Evolutionary conservation across 768 basidiomycete genomes (phyloP).

Genomic region (Suillus ampliporus): DNA sequence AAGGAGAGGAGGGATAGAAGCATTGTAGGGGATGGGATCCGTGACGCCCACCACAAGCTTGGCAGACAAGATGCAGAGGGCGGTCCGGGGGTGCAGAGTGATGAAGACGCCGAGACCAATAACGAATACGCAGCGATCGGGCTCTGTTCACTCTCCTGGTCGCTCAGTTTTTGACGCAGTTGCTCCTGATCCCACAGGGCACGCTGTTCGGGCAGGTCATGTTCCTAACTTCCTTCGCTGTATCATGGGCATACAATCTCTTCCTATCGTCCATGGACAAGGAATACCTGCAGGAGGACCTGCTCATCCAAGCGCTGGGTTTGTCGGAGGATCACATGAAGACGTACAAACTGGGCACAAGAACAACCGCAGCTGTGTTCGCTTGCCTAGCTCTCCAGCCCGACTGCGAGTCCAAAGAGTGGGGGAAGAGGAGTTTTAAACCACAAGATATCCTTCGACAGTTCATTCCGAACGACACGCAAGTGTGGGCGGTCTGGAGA

Average conservation of each 20-base stretch:
- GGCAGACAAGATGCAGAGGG: slow-evolving; percentile 3
- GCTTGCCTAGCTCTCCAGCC: slow-evolving; percentile 11
- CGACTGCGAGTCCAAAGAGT: not conserved
- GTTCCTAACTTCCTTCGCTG: slow-evolving; percentile 27
- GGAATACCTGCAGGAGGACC: slow-evolving; percentile 6
- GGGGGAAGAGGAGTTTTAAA: not conserved
- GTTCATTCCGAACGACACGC: slow-evolving; percentile 13
- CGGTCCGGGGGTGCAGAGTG: not conserved
- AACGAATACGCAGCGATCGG: slow-evolving; percentile 19
- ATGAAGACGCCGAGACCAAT: slow-evolving; percentile 13
- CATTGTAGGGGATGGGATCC: not conserved
- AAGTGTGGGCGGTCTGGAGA: slow-evolving; percentile 14
- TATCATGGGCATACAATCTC: slow-evolving; percentile 29
- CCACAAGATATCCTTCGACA: slow-evolving; percentile 11
- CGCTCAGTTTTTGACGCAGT: slow-evolving; percentile 27
- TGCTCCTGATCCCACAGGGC: slow-evolving; percentile 29
- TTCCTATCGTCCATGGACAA: slow-evolving; percentile 36
- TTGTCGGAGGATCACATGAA: slow-evolving; percentile 18
- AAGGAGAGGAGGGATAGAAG: not conserved
- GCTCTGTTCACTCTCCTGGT: slow-evolving; percentile 22
- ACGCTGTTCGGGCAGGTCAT: slow-evolving; percentile 29
- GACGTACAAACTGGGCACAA: slow-evolving; percentile 14
- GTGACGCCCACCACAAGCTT: not conserved
- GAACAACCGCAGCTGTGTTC: slow-evolving; percentile 14
- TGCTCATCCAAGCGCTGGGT: slow-evolving; percentile 17